Conservation (phyloP, 306 rosid species). For the Medicago ruthenica region DNA sequence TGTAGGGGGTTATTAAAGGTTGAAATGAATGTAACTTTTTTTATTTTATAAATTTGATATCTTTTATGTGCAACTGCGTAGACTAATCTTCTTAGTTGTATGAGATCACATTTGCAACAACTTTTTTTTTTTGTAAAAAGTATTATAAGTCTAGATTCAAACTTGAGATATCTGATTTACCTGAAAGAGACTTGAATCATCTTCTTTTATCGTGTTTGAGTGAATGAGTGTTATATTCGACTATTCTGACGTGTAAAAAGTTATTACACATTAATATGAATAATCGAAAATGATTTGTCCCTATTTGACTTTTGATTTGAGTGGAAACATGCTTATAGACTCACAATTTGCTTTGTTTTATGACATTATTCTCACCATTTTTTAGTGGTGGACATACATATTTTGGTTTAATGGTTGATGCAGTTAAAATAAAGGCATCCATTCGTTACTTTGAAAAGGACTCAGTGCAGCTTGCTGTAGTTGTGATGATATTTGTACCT, state of each 20-base stretch:
- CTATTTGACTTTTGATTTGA: slow-evolving; percentile 3
- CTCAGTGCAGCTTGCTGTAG: slow-evolving; percentile 25
- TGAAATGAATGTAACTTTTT: not conserved
- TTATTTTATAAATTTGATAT: not conserved
- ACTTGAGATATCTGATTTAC: not conserved
- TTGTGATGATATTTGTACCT: not conserved
- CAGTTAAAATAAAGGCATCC: not conserved
- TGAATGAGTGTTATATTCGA: not conserved
- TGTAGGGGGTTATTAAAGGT: not conserved
- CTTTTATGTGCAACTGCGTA: not conserved
- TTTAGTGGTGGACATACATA: slow-evolving; percentile 10
- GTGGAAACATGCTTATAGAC: not conserved
- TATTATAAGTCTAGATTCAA: not conserved
- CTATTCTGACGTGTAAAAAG: slow-evolving; percentile 1
- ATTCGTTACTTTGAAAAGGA: not conserved
- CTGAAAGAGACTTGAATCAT: not conserved
- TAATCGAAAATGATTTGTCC: not conserved
- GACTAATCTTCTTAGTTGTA: not conserved
- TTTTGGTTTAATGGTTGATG: slow-evolving; percentile 12
- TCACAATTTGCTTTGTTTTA: slow-evolving; percentile 24
- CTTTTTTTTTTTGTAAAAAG: too few species aligned
- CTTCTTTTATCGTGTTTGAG: fast-evolving
- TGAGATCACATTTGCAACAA: not conserved
- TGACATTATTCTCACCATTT: not conserved
- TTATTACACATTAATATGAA: slow-evolving; percentile 18